These are phyloP conservation scores for Mucor lusitanicus DNA, from an alignment of 371 early-diverging fungal genomes.

Conservation along the genomic window DNA sequence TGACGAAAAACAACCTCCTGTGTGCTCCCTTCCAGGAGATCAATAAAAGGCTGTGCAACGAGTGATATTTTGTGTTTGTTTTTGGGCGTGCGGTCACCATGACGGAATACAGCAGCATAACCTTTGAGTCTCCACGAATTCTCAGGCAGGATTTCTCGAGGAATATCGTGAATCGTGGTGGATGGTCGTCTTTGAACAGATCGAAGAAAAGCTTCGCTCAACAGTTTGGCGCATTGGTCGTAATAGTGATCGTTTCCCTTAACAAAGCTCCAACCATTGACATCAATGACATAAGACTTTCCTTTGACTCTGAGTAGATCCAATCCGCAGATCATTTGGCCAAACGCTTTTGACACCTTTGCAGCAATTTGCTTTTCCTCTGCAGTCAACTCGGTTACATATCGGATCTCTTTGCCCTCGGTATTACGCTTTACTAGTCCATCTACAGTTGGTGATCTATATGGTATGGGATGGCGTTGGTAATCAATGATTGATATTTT, in stretches of 20 bases:
- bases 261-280: constrained; percentile 99
- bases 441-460: constrained; percentile 95
- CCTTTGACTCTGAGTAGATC: constrained; percentile 90
- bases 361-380: constrained; percentile 87
- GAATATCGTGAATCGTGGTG: constrained; percentile 60
- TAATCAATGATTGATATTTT: neutral
- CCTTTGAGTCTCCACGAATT: constrained; percentile 93
- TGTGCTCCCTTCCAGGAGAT: constrained; percentile 65
- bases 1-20: constrained; percentile 86
- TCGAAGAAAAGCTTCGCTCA: constrained; percentile 60
- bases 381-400: constrained; percentile 77
- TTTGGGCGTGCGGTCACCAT: constrained; percentile 97
- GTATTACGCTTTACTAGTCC: constrained; percentile 95
- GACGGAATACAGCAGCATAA: constrained; percentile 90
- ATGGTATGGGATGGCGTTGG: neutral
- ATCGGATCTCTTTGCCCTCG: constrained; percentile 97
- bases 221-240: constrained; percentile 78
- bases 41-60: constrained; percentile 66
- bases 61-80: constrained; percentile 89
- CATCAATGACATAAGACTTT: constrained; percentile 95
- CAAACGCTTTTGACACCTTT: constrained; percentile 82
- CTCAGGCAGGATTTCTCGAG: constrained; percentile 66
- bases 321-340: constrained; percentile 95
- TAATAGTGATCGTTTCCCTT: constrained; percentile 96
- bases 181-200: constrained; percentile 56